These are phyloP conservation scores for Irpex rosettiformis DNA, from an alignment of 1,284 basidiomycete species.

Conservation along the genomic window DNA sequence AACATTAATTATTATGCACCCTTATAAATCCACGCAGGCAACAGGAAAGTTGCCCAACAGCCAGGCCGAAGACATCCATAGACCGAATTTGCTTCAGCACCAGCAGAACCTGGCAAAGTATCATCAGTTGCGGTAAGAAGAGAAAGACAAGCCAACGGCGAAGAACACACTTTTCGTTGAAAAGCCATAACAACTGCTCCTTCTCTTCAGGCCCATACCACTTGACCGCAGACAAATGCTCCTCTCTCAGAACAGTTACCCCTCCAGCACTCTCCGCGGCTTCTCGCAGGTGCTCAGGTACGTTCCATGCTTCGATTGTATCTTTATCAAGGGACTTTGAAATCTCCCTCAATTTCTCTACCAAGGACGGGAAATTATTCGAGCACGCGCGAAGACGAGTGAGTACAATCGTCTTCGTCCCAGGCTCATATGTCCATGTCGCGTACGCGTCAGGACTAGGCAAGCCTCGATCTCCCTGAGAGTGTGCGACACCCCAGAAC, in stretches of 20 bases:
- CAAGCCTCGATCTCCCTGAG: conserved; percentile 8
- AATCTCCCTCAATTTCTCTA: conserved; percentile 35
- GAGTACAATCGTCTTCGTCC: conserved; percentile 40
- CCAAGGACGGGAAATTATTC: conserved; percentile 36
- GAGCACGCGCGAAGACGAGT: conserved; percentile 43
- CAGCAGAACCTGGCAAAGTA: conserved; percentile 4
- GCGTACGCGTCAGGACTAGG: conserved; percentile 33
- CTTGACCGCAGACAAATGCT: conserved; percentile 51
- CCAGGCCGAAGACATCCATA: too few species aligned
- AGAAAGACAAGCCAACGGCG: background rate
- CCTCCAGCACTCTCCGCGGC: conserved; percentile 36
- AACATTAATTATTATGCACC: too few species aligned
- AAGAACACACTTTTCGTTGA: conserved; percentile 42
- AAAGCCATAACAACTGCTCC: conserved; percentile 44
- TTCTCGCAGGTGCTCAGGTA: conserved; percentile 34
- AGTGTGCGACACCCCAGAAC: conserved; percentile 37
- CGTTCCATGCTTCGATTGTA: conserved; percentile 55
- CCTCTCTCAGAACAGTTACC: conserved; percentile 35
- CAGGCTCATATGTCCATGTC: conserved; percentile 51
- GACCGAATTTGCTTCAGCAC: too few species aligned
- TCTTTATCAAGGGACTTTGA: conserved; percentile 38
- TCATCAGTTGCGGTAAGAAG: background rate
- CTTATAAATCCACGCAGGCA: too few species aligned
- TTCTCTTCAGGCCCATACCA: conserved; percentile 48
- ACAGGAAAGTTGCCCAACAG: too few species aligned